Percentiles rank a stretch among this genome's conserved stretches.
Conservation (phyloP, 169 alveolate species). For the Amoebophrya sp. region DNA sequence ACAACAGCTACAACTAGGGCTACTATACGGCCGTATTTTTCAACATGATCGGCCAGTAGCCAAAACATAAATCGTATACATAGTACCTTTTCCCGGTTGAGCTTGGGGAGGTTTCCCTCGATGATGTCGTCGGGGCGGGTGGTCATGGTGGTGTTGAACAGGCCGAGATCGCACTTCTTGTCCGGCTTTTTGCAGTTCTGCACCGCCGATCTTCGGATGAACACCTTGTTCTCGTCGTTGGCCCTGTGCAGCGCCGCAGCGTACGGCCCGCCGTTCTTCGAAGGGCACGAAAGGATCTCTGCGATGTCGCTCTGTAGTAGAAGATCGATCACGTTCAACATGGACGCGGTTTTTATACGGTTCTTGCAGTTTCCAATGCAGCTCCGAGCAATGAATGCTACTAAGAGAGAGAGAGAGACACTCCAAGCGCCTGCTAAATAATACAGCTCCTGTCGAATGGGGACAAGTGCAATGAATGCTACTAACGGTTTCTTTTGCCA, state of each 20-base stretch:
- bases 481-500: no score
- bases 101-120: neutral
- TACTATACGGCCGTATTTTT: no score
- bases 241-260: neutral
- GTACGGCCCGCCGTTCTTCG: neutral
- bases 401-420: no score
- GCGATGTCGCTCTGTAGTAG: neutral
- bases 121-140: neutral
- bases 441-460: no score
- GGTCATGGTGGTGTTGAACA: neutral
- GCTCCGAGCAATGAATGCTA: no score
- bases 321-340: no score
- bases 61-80: neutral
- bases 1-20: no score
- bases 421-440: no score
- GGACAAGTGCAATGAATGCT: no score
- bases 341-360: no score
- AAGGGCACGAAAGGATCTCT: neutral
- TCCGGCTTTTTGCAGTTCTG: neutral
- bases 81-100: neutral
- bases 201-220: neutral
- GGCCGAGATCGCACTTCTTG: neutral
- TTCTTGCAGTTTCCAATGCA: no score
- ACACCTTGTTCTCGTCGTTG: neutral
- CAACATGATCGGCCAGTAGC: no score